These are phyloP conservation scores for Corniculantispora saksenae DNA, from an alignment of 2,329 filamentous ascomycete species.

Conservation along the genomic window DNA sequence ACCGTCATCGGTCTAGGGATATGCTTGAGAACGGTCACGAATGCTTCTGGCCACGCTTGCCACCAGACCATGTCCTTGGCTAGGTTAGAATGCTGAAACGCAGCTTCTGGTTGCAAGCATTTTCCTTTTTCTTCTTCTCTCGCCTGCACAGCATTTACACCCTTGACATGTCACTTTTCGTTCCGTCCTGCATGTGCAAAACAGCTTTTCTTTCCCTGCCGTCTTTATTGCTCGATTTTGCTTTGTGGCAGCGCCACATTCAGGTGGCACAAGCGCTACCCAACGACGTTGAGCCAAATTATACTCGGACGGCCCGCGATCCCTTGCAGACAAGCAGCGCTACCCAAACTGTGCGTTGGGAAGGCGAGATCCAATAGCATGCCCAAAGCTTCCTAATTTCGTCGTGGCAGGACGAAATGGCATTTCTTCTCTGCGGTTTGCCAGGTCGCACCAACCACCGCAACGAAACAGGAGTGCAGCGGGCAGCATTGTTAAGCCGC, in stretches of 20 bases:
- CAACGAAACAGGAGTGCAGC: background rate
- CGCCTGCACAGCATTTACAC: background rate
- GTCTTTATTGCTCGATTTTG: conserved; percentile 2
- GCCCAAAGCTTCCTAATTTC: background rate
- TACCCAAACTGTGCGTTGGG: background rate
- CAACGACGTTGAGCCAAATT: background rate
- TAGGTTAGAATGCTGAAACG: background rate
- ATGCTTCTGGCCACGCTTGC: background rate
- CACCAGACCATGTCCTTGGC: background rate
- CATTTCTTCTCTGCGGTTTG: background rate
- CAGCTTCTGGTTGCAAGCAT: background rate
- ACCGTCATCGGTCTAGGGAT: too few relatives aligned
- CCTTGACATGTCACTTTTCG: conserved; percentile 12
- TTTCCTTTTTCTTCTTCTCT: background rate
- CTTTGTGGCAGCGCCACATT: conserved; percentile 10
- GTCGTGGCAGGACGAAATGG: background rate
- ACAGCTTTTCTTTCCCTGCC: background rate
- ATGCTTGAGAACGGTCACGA: too few relatives aligned
- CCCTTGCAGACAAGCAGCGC: background rate
- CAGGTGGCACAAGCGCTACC: background rate
- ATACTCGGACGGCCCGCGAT: background rate
- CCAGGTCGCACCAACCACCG: background rate
- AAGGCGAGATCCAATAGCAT: background rate
- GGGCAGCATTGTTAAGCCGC: background rate
- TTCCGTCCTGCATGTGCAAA: background rate